Evolutionary conservation across 257 asterid species (phyloP).

Genomic region (Fraxinus americana): DNA sequence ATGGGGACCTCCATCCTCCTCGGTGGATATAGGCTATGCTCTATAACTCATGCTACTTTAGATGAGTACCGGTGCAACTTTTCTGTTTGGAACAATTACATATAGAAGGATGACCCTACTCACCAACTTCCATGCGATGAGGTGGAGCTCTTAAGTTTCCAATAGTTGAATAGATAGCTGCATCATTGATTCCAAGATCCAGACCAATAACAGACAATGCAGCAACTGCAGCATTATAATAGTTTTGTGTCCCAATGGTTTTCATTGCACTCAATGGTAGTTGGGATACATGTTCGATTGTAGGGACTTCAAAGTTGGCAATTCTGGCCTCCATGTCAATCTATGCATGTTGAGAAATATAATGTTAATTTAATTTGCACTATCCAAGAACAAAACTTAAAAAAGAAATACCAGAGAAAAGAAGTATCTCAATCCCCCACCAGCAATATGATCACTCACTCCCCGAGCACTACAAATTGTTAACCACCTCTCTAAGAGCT

Average conservation of each 20-base stretch:
- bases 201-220: conserved; percentile 36
- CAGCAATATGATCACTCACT: background rate
- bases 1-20: background rate
- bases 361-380: background rate
- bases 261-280: conserved; percentile 34
- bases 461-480: background rate
- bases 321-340: conserved; percentile 34
- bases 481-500: background rate
- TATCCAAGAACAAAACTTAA: background rate
- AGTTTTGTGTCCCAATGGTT: conserved; percentile 42
- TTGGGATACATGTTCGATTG: conserved; percentile 21
- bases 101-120: background rate
- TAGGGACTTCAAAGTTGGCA: conserved; percentile 35
- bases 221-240: conserved; percentile 42
- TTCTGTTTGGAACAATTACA: background rate
- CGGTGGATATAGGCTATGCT: background rate
- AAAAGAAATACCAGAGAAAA: background rate
- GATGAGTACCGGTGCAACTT: background rate
- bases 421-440: background rate
- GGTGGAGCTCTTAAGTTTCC: conserved; percentile 37
- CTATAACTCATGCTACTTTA: too few species aligned
- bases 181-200: conserved; percentile 34
- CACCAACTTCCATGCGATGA: conserved; percentile 45
- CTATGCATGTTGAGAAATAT: conserved; percentile 15
- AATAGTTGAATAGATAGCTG: conserved; percentile 30